Conservation (phyloP, 2,329 filamentous ascomycete genomes). For the Monosporascus sp. region DNA sequence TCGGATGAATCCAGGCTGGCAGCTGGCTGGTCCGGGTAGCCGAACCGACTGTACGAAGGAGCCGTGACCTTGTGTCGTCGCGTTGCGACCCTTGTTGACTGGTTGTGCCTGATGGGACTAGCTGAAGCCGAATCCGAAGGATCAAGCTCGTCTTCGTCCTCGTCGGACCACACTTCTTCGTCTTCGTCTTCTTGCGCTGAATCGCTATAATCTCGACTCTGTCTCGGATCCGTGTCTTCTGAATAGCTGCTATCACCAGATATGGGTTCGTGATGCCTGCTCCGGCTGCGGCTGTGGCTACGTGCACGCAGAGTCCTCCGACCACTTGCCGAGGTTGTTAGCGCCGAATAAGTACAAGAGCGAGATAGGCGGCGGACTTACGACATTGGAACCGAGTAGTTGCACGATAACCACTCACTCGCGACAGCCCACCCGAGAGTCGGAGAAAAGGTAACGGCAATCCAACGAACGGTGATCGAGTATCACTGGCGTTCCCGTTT, state of each 20-base stretch:
- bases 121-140: constrained; percentile 56
- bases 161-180: constrained; percentile 28
- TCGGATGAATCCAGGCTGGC: constrained; percentile 62
- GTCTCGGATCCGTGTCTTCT: constrained; percentile 32
- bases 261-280: constrained; percentile 22
- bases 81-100: constrained; percentile 28
- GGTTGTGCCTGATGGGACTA: constrained; percentile 26
- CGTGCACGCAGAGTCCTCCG: not conserved
- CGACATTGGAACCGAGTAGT: constrained; percentile 37
- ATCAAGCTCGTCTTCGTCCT: constrained; percentile 45
- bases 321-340: not conserved
- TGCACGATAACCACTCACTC: constrained; percentile 36
- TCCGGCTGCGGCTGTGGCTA: constrained; percentile 11
- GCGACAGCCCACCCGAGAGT: constrained; percentile 40
- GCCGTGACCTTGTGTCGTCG: constrained; percentile 30
- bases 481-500: constrained; percentile 8
- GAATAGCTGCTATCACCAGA: constrained; percentile 32
- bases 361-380: constrained; percentile 26
- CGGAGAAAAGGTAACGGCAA: constrained; percentile 36
- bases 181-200: constrained; percentile 27
- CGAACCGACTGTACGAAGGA: constrained; percentile 19
- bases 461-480: constrained; percentile 5
- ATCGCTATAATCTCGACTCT: constrained; percentile 26
- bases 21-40: constrained; percentile 25
- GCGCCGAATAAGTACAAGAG: too few relatives aligned